Evolutionary conservation across 2,329 filamentous ascomycete genomes (phyloP), one percentile per base, ranked within the genome.

Genomic region (Diplodia scrobiculata): DNA sequence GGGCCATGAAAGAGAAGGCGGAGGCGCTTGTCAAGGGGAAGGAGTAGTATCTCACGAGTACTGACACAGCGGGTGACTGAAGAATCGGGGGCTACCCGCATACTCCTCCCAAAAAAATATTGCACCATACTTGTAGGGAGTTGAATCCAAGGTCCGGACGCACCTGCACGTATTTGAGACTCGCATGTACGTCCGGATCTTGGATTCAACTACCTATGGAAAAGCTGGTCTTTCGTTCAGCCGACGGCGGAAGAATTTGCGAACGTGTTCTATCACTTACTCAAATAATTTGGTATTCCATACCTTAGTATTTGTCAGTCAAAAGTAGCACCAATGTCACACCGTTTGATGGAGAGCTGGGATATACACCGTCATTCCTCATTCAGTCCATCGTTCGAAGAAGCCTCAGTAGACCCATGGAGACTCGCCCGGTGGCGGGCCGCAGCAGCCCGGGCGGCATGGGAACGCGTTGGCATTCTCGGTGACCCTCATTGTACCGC

Each of bases 1-100:
- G 17, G 38, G 60, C 5, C 53, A 36, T 58, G 17, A 27, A 59
- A 25, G 67, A 59, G 65, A 51, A 14, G n/a, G 47, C 19, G 27
- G 45, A 50, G 45, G 27, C 41, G n/a, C 25, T 62, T n/a, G 5
- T 62, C 17, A n/a, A 5, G 54, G 38, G 38, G 25, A 32, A 5
- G 55, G 19, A 21, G 55, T 32, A 25, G n/a, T 5, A 14, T 4
- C 2, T 14, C 5, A n/a, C 11, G 52, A 7, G 32, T 11, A 17
- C 25, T 3, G 25, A 25, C 25, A 25, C 25, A 25, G 25, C 25
- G 1, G 25, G 25, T 25, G 25, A 25, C 25, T 3, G 21, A 25
- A 25, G 21, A 2, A 25, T 25, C 4, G 25, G 25, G 25, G 25
- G 25, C 25, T 25, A 25, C 3, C 25, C 2, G 25, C 25, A 25